Percentiles rank a stretch among this genome's conserved stretches.
These are phyloP conservation scores for Penicillium roqueforti DNA, from an alignment of 495 filamentous ascomycete genomes.

Conservation along the genomic window DNA sequence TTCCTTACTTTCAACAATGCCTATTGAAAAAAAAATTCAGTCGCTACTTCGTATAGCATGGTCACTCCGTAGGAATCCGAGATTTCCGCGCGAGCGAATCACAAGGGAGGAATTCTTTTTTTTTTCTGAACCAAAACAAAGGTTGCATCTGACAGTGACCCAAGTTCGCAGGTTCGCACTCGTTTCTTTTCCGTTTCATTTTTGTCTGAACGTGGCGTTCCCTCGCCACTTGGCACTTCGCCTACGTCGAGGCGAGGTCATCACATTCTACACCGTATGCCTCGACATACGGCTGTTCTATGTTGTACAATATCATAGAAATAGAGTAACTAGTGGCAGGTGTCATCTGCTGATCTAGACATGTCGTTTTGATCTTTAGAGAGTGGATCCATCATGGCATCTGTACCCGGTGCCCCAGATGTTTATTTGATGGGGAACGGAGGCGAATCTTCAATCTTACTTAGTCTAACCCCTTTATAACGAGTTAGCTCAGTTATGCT, in stretches of 20 bases:
- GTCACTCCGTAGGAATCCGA: neutral
- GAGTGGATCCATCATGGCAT: constrained; percentile 14
- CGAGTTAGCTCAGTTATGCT: neutral
- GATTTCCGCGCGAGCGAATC: neutral
- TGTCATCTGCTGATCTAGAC: neutral
- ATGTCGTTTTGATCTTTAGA: neutral
- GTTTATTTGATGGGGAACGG: constrained; percentile 20
- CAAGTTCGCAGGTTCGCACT: neutral
- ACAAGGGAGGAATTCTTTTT: too few species aligned
- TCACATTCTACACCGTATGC: neutral
- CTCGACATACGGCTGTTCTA: too few species aligned
- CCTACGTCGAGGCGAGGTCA: constrained; percentile 4
- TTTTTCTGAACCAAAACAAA: neutral
- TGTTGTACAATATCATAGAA: neutral
- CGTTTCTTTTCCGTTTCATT: neutral
- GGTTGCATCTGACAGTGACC: neutral
- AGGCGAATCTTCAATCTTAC: constrained; percentile 5
- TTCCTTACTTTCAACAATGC: too few species aligned
- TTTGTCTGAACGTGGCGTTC: neutral
- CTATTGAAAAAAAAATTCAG: too few species aligned
- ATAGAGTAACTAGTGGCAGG: neutral
- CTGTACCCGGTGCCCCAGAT: constrained; percentile 10
- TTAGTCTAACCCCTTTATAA: neutral
- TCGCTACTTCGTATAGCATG: too few species aligned
- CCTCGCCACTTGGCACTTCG: neutral